Evolutionary conservation across 116 monocot species (phyloP).

Genomic region (Thalassia testudinum): DNA sequence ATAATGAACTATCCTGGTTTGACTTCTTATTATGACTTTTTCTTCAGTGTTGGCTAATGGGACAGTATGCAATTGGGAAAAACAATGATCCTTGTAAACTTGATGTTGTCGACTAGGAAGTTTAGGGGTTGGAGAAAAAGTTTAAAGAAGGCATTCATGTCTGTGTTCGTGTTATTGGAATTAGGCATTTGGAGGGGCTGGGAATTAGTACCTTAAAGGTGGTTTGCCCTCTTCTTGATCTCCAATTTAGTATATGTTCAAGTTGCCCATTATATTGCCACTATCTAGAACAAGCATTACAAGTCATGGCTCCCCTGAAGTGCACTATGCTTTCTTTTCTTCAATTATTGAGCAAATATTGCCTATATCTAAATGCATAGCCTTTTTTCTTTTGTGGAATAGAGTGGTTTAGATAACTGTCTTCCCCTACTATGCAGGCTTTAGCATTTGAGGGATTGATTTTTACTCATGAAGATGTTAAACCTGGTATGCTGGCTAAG

Average conservation of each 20-base stretch:
- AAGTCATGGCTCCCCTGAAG: too few relatives aligned
- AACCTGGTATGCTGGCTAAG: conserved; percentile 88
- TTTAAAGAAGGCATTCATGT: conserved; percentile 54
- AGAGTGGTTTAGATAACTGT: too few relatives aligned
- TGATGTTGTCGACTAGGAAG: conserved; percentile 57
- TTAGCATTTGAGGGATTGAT: conserved; percentile 87
- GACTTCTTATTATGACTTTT: not conserved
- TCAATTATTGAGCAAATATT: too few relatives aligned
- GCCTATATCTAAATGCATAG: too few relatives aligned
- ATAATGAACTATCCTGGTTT: not conserved
- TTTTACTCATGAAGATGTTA: conserved; percentile 91
- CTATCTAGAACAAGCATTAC: too few relatives aligned
- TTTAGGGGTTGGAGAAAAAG: conserved; percentile 56
- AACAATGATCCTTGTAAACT: conserved; percentile 16
- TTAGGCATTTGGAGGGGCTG: conserved; percentile 68
- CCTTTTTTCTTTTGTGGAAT: not conserved
- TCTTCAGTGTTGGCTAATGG: not conserved
- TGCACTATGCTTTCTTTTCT: too few relatives aligned
- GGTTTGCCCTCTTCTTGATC: not conserved
- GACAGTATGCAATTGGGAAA: not conserved
- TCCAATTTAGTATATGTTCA: too few relatives aligned
- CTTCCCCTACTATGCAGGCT: conserved; percentile 29
- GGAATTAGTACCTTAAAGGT: conserved; percentile 84
- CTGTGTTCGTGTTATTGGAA: conserved; percentile 69
- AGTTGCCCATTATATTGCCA: too few relatives aligned